phyloP scores from a whole-genome alignment of 2,329 filamentous ascomycete species.

The Pseudogymnoascus sp. region DNA sequence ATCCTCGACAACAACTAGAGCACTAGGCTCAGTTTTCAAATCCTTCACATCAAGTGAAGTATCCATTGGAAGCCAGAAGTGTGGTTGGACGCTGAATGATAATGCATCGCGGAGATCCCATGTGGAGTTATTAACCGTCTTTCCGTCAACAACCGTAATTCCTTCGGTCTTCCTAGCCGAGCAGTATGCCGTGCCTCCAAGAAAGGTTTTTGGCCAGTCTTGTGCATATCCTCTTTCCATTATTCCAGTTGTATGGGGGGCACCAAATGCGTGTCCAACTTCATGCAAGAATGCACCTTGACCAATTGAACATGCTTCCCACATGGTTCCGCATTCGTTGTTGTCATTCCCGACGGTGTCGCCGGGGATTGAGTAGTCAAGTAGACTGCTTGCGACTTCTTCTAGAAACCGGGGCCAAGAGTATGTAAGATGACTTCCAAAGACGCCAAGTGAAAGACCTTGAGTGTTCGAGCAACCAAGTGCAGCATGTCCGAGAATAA shows the following conservation, averaged over 20 bases:
- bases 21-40: slow-evolving; percentile 11
- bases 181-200: slow-evolving; percentile 27
- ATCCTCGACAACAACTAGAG: slow-evolving; percentile 16
- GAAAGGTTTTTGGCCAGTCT: slow-evolving; percentile 36
- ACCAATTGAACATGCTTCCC: slow-evolving; percentile 40
- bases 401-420: slow-evolving; percentile 63
- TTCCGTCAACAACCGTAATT: slow-evolving; percentile 27
- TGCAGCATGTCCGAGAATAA: slow-evolving; percentile 58
- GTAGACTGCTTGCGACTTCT: slow-evolving; percentile 47
- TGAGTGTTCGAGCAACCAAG: slow-evolving; percentile 43
- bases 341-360: slow-evolving; percentile 35
- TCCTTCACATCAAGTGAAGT: slow-evolving; percentile 26
- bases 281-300: slow-evolving; percentile 67
- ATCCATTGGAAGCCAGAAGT: slow-evolving; percentile 59
- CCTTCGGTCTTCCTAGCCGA: slow-evolving; percentile 27
- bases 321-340: slow-evolving; percentile 34
- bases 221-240: slow-evolving; percentile 43
- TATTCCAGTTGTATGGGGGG: slow-evolving; percentile 58
- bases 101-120: slow-evolving; percentile 63
- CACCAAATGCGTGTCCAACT: slow-evolving; percentile 61
- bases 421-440: slow-evolving; percentile 62
- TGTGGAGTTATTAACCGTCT: slow-evolving; percentile 47
- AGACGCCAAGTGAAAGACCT: slow-evolving; percentile 58
- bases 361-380: slow-evolving; percentile 31
- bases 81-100: slow-evolving; percentile 58